Base-by-base conservation (phyloP, 2,329 filamentous ascomycete genomes). In the Trichoderma sp. region DNA sequence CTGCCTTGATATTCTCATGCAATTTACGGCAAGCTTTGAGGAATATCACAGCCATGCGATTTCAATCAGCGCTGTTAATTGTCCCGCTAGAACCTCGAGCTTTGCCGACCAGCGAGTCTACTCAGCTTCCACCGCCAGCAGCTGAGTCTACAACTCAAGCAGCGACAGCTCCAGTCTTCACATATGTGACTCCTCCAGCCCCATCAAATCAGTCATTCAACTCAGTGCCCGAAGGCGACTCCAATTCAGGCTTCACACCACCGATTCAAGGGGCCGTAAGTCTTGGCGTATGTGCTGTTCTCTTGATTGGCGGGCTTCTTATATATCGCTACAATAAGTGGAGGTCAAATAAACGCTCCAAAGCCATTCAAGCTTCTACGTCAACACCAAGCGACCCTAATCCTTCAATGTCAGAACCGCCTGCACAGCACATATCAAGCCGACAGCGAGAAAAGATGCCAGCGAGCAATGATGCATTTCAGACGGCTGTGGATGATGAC, bases 251-350 rank as follows among this genome's bases (percentile, higher is more conserved):
- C 16, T 57, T 66, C 21, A 63, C 63, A 40, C 47, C 53, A 16
- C 65, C 58, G 8, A 62, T 68, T 8, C 49, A 33, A 37, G 35
- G 57, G 10, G 69, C 57, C n/a, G 53, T 70, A 31, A 35, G 58
- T 14, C 27, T 70, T n/a, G 69, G 57, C 6, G 37, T 52, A 27
- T 49, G 68, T n/a, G n/a, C 55, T 7, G 19, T 66, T 24, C n/a
- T 52, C 21, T 55, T 65, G 16, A 33, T 31, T 5, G 24, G 55
- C 21, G 52, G 33, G 7, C 58, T 70, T 21, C 59, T 52, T 24
- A 1, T 61, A 21, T 56, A 57, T 47, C 24, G 24, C 37, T 61
- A 37, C 21, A 27, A 27, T 10, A 14, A 47, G 19, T 21, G 27
- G 16, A 35, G n/a, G n/a, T 40, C 40, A 10, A 40, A 67, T 2